Evolutionary conservation across 2,329 filamentous ascomycete genomes (phyloP), one percentile per base, ranked within the genome.

Genomic region (Aspergillus piperis): DNA sequence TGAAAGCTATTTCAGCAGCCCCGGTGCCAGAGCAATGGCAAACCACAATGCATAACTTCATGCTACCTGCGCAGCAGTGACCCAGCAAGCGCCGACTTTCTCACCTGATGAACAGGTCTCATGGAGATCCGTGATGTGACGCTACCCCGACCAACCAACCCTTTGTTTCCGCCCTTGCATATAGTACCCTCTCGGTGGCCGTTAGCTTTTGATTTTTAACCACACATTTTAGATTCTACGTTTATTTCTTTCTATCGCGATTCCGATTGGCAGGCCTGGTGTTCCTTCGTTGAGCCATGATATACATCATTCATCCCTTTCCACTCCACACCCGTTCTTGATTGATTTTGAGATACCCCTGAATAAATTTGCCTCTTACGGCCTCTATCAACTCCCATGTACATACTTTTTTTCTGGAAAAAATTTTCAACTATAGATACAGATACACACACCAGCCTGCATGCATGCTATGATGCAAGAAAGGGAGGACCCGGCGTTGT

Each of bases 1-100:
- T 77, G 90, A 96, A 81, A 91, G 89, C 66, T 88, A 84, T 74
- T 86, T 87, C 69, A 78, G 75, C 61, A 75, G 68, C 58, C 68
- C 67, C 44, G 68, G 64, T 8, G 65, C 70, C 41, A 67, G 70
- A 61, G 60, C 68, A 19, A 60, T 66, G 44, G 64, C 63, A 10
- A 74, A 67, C 47, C 62, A 23, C 41, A 44, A 44, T 44, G 41
- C 19, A 10, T 44, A 23, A 19, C 11, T 11, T 23, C 19, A 21
- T 44, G 41, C 41, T 32, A 68, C 44, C 61, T 67, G 55, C 61
- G 66, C 50, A 62, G 64, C 59, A 13, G 8, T 70, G 62, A 66
- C 42, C 19, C 11, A 41, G 17, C 27, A 27, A 32, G 30, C 30
- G 30, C 10, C 38, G 56, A 11, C 54, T 32, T 39, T n/a, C 17